Base-by-base conservation (phyloP, 2,329 filamentous ascomycete genomes). In the Sporothrix pallida region DNA sequence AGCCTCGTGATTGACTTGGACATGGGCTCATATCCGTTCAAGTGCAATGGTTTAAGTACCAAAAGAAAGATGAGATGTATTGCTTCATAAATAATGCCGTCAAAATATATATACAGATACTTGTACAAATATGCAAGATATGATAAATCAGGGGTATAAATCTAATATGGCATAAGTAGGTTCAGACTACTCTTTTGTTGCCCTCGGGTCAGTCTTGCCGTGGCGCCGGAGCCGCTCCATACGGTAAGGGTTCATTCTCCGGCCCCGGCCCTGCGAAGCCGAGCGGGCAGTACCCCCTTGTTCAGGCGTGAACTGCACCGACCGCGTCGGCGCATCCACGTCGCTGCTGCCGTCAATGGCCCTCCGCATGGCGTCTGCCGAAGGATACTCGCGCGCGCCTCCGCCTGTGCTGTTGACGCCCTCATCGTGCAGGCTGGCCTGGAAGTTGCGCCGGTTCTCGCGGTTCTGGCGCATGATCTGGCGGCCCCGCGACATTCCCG, bases 91-190 rank as follows among this genome's bases (percentile, higher is more conserved):
- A 44, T 26, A 42, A 70, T 20, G 50, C 68, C 68, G 52, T 70
- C 50, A 70, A 70, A 58, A 54, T 44, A 68, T 52, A 37, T 37
- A 37, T 37, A 37, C 31, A 37, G 31, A 37, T 37, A 37, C 31
- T 37, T 7, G 31, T 37, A 13, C 67, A 20, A 17, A 69, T 42
- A 69, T 54, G 46, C 20, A 68, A 31, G 46, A 68, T 50, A 52
- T 68, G 31, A 68, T 68, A 52, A 68, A 70, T 70, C 68, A 70
- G 52, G 50, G 68, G 68, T 70, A 70, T 70, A 70, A 70, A 44
- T 70, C 50, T 70, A 68, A 37, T 67, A 26, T 23, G 23, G 15
- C n/a, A 65, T 67, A 42, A 31, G 63, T 56, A 23, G 46, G 46
- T 50, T 48, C n/a, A 48, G 7, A 23, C 52, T 56, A 54, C 23